Evolutionary conservation across 2,329 filamentous ascomycete genomes (phyloP).

Genomic region (Cyphellophora attinorum): DNA sequence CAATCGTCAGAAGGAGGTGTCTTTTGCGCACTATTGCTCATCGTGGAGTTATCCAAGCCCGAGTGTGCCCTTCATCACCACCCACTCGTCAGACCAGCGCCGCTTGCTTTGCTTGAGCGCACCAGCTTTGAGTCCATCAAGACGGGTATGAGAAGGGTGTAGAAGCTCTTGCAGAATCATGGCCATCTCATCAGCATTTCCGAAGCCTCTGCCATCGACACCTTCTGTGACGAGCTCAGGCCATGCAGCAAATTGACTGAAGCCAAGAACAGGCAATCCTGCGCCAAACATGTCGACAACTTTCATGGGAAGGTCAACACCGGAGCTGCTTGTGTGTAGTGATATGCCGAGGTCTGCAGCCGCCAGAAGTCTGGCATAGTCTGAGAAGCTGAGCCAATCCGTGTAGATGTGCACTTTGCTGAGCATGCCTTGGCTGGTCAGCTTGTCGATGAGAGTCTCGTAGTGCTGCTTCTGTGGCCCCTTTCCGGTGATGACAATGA

Average conservation of each 20-base stretch:
- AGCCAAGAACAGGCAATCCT: slow-evolving; percentile 81
- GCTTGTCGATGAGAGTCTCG: slow-evolving; percentile 45
- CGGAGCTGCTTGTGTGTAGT: slow-evolving; percentile 85
- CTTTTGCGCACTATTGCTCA: neutral
- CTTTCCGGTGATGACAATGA: slow-evolving; percentile 90
- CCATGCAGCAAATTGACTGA: slow-evolving; percentile 79
- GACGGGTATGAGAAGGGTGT: slow-evolving; percentile 39
- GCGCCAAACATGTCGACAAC: slow-evolving; percentile 98
- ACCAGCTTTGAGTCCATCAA: slow-evolving; percentile 56
- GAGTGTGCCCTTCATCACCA: slow-evolving; percentile 70
- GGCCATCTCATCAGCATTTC: slow-evolving; percentile 57
- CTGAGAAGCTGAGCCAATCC: slow-evolving; percentile 72
- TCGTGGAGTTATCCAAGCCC: slow-evolving; percentile 27
- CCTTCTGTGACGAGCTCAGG: slow-evolving; percentile 81
- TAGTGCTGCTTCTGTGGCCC: slow-evolving; percentile 77
- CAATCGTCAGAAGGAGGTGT: no score
- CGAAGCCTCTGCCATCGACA: slow-evolving; percentile 77
- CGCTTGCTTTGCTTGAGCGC: slow-evolving; percentile 64
- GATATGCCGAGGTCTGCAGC: slow-evolving; percentile 84
- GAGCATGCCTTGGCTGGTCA: slow-evolving; percentile 55
- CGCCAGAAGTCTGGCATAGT: slow-evolving; percentile 77
- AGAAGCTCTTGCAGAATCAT: slow-evolving; percentile 58
- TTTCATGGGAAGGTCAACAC: slow-evolving; percentile 97
- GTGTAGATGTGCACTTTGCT: slow-evolving; percentile 63
- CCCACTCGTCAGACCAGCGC: slow-evolving; percentile 91